A percentile compares a stretch with the other conserved stretches of the same genome.
phyloP scores from a whole-genome alignment of 495 filamentous ascomycete genomes.

The Talaromyces proteolyticus region DNA sequence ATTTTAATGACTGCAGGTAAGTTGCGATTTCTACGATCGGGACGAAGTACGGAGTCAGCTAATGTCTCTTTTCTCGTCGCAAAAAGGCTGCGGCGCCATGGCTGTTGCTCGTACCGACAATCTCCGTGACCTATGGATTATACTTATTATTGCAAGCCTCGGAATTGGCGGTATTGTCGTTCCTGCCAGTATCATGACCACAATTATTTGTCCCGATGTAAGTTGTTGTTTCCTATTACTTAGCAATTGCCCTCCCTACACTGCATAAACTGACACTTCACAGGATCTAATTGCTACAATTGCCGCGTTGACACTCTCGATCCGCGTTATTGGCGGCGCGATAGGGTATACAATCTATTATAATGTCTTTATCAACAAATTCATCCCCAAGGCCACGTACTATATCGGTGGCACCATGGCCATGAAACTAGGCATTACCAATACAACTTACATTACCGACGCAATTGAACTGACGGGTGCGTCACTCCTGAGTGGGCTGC shows the following conservation, averaged over 20 bases:
- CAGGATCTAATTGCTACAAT: conserved; percentile 68
- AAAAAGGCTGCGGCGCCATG: conserved; percentile 53
- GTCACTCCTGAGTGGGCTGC: conserved; percentile 47
- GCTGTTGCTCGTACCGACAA: conserved; percentile 53
- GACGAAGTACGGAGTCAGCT: too few species aligned
- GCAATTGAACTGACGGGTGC: conserved; percentile 53
- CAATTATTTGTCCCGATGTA: conserved; percentile 65
- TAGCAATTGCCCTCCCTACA: not conserved
- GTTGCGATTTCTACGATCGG: conserved; percentile 7
- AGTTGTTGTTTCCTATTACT: too few species aligned
- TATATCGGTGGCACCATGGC: conserved; percentile 51
- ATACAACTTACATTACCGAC: conserved; percentile 27
- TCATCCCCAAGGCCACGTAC: conserved; percentile 42
- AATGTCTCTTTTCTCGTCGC: too few species aligned
- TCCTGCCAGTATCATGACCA: conserved; percentile 64
- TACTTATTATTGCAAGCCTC: conserved; percentile 58
- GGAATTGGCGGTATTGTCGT: conserved; percentile 73
- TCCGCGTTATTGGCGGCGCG: conserved; percentile 64
- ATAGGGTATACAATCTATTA: conserved; percentile 73
- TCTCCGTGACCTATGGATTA: conserved; percentile 51
- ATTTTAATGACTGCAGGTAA: conserved; percentile 62
- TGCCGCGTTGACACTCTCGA: conserved; percentile 65
- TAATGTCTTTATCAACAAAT: conserved; percentile 67
- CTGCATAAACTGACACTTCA: conserved; percentile 4
- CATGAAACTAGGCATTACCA: conserved; percentile 46